Conservation (phyloP, 2,329 filamentous ascomycete genomes). For the Apiospora marii region DNA sequence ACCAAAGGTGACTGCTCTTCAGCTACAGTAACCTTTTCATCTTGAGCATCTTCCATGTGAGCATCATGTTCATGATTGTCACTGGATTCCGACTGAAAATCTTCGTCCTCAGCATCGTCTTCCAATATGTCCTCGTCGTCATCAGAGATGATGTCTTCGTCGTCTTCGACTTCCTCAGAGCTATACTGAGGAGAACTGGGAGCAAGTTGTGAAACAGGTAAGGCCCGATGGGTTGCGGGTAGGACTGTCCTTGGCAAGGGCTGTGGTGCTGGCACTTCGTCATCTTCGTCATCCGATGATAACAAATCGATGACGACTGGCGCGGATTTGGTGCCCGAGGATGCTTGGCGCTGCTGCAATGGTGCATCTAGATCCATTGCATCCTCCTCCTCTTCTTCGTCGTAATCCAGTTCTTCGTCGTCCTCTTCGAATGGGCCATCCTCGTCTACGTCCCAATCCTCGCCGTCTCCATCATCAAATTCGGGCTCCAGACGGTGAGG, state of each 20-base stretch:
- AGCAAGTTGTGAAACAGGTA: neutral
- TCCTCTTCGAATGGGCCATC: slow-evolving; percentile 34
- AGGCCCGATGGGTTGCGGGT: neutral
- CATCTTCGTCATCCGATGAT: slow-evolving; percentile 38
- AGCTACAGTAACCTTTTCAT: neutral
- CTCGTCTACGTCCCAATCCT: slow-evolving; percentile 27
- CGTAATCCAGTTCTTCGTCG: slow-evolving; percentile 21
- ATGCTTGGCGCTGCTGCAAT: slow-evolving; percentile 26
- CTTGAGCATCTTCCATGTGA: neutral
- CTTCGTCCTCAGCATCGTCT: neutral
- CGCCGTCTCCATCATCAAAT: slow-evolving; percentile 34
- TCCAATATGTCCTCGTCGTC: neutral
- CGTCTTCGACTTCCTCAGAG: slow-evolving; percentile 24
- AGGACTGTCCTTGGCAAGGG: neutral
- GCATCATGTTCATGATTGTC: neutral
- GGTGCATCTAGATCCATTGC: slow-evolving; percentile 32
- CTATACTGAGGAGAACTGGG: slow-evolving; percentile 24
- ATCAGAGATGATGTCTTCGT: too few species aligned
- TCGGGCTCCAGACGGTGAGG: slow-evolving; percentile 38
- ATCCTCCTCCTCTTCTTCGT: slow-evolving; percentile 29
- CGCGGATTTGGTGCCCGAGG: slow-evolving; percentile 26
- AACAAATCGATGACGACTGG: slow-evolving; percentile 38
- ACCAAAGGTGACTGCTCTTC: neutral
- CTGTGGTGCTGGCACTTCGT: slow-evolving; percentile 26
- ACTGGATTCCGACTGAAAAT: neutral